Conservation (phyloP, 371 early-diverging fungal genomes). For the Saksenaea oblongispora region DNA sequence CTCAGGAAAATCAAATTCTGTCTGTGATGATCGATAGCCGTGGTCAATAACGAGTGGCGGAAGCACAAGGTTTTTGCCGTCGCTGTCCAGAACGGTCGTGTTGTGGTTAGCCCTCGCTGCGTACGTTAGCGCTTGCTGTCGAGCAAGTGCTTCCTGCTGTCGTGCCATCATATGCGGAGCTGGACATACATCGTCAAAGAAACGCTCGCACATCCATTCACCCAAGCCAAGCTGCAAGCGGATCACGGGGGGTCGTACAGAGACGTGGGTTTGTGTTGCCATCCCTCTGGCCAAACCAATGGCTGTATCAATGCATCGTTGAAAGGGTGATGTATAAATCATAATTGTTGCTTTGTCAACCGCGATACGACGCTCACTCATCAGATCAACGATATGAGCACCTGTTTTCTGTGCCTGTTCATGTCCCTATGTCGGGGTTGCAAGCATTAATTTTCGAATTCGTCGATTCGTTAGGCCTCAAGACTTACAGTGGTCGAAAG, state of each 20-base stretch:
- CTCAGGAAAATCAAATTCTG: slow-evolving; percentile 40
- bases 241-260: slow-evolving; percentile 17
- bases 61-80: neutral
- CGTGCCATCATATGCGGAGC: slow-evolving; percentile 29
- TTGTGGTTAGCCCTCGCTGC: slow-evolving; percentile 17
- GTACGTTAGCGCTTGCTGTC: slow-evolving; percentile 34
- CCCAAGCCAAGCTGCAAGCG: slow-evolving; percentile 42
- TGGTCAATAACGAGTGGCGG: slow-evolving; percentile 27
- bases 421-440: slow-evolving; percentile 21
- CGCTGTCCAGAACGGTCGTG: neutral
- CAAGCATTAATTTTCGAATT: neutral
- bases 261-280: slow-evolving; percentile 5
- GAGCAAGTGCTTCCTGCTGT: slow-evolving; percentile 38
- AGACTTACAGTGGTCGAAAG: slow-evolving; percentile 24
- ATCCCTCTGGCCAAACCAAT: slow-evolving; percentile 34
- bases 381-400: slow-evolving; percentile 16
- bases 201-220: slow-evolving; percentile 50
- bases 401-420: slow-evolving; percentile 38
- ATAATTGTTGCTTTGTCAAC: slow-evolving; percentile 20
- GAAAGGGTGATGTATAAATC: slow-evolving; percentile 49
- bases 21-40: slow-evolving; percentile 15
- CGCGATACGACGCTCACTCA: slow-evolving; percentile 24
- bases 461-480: neutral
- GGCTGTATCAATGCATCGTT: slow-evolving; percentile 48
- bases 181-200: slow-evolving; percentile 40